Evolutionary conservation across 768 basidiomycete genomes (phyloP).

Genomic region (Phaeotremella skinneri): DNA sequence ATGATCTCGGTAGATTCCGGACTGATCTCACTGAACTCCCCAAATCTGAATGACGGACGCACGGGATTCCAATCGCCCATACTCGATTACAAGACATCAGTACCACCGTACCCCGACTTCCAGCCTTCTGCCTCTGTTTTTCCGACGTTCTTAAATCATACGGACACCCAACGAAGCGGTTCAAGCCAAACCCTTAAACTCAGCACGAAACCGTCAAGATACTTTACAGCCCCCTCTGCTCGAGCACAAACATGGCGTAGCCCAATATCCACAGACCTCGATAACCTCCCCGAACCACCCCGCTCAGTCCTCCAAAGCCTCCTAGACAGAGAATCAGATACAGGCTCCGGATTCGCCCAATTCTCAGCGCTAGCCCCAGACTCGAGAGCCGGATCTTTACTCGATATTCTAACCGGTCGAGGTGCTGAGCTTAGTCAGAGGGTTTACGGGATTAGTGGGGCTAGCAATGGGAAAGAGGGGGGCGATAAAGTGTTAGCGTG

Average conservation of each 20-base stretch:
- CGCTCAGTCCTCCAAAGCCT: constrained; percentile 2
- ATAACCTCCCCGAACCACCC: neutral
- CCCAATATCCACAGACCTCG: neutral
- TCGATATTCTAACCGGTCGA: too few species aligned
- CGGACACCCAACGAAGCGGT: neutral
- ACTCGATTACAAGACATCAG: neutral
- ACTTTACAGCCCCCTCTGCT: too few species aligned
- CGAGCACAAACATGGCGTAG: neutral
- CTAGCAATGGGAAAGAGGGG: neutral
- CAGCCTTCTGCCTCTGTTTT: neutral
- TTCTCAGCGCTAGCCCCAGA: too few species aligned
- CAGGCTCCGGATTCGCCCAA: constrained; percentile 3
- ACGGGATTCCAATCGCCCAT: neutral
- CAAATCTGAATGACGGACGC: neutral
- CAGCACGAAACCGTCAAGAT: too few species aligned
- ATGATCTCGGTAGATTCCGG: neutral
- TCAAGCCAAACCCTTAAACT: neutral
- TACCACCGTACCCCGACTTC: neutral
- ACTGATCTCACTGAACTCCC: neutral
- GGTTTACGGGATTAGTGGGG: neutral
- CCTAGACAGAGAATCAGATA: neutral
- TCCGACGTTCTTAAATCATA: neutral
- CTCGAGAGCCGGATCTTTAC: too few species aligned
- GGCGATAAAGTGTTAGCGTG: neutral
- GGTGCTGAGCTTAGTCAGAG: too few species aligned